phyloP scores from a whole-genome alignment of 345 rosid species.

The Triadica sebifera region DNA sequence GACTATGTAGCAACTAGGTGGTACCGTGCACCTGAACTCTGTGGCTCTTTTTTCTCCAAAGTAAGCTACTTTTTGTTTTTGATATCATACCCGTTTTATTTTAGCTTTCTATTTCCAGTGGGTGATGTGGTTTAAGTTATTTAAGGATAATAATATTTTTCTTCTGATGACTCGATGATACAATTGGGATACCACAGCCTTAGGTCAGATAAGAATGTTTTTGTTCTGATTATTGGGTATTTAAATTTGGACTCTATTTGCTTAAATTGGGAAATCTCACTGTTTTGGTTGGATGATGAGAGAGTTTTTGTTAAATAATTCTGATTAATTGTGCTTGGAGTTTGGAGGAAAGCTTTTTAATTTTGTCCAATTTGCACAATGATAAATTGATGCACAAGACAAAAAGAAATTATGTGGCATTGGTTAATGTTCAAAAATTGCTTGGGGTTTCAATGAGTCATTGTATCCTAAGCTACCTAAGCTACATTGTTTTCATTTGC shows the following conservation, averaged over 20 bases:
- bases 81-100: neutral
- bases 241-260: neutral
- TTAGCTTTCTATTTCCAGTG: constrained; percentile 5
- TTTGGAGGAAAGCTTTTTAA: no score
- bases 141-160: neutral
- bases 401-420: neutral
- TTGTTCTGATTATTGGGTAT: no score
- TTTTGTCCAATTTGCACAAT: neutral
- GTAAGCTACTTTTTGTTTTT: constrained; percentile 41
- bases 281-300: neutral
- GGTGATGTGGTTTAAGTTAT: constrained; percentile 10
- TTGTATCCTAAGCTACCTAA: neutral
- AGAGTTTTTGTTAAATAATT: neutral
- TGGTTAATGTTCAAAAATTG: neutral
- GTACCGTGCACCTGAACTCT: constrained; percentile 99
- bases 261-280: neutral
- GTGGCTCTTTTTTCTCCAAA: constrained; percentile 98
- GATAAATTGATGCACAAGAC: neutral
- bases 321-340: no score
- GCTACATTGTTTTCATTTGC: neutral
- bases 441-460: neutral
- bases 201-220: neutral
- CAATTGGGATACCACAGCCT: neutral
- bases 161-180: neutral
- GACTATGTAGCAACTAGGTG: constrained; percentile 99